Percentiles rank a stretch among this genome's conserved stretches.
phyloP scores from a whole-genome alignment of 768 basidiomycete genomes.

The Phylloporus rhodoxanthus region DNA sequence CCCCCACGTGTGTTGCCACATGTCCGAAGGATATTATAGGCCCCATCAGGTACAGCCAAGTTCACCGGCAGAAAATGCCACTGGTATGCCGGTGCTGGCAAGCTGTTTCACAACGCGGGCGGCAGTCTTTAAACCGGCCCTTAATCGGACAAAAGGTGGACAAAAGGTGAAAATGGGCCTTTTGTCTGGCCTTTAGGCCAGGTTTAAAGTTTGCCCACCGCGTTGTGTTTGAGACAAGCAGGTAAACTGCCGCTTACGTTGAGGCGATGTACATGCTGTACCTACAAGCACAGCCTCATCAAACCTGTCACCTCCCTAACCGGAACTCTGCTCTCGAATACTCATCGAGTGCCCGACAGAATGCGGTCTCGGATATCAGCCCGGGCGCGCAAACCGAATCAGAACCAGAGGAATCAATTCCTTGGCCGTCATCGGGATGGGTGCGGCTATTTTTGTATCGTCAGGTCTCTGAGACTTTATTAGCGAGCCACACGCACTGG shows the following conservation, averaged over 20 bases:
- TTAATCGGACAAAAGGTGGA: too few relatives aligned
- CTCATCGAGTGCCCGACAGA: constrained; percentile 68
- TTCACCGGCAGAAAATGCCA: too few relatives aligned
- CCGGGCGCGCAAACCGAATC: constrained; percentile 1
- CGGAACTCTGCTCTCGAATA: constrained; percentile 73
- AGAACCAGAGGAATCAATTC: neutral
- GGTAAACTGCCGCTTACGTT: too few relatives aligned
- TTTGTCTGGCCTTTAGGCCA: too few relatives aligned
- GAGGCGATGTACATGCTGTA: neutral
- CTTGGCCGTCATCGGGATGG: constrained; percentile 10
- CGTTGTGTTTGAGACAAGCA: too few relatives aligned
- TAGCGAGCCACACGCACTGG: constrained; percentile 43
- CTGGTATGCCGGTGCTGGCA: too few relatives aligned
- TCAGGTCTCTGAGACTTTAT: constrained; percentile 4
- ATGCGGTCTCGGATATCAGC: constrained; percentile 48
- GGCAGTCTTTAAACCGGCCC: too few relatives aligned
- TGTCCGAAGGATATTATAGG: too few relatives aligned
- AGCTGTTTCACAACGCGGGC: too few relatives aligned
- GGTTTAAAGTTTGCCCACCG: too few relatives aligned
- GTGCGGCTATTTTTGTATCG: constrained; percentile 17
- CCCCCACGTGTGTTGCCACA: neutral
- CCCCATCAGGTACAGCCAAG: too few relatives aligned
- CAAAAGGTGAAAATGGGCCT: too few relatives aligned
- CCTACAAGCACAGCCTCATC: constrained; percentile 4
- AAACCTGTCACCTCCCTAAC: constrained; percentile 53